Conservation (phyloP, 257 asterid genomes). For the Solanum pimpinellifolium region DNA sequence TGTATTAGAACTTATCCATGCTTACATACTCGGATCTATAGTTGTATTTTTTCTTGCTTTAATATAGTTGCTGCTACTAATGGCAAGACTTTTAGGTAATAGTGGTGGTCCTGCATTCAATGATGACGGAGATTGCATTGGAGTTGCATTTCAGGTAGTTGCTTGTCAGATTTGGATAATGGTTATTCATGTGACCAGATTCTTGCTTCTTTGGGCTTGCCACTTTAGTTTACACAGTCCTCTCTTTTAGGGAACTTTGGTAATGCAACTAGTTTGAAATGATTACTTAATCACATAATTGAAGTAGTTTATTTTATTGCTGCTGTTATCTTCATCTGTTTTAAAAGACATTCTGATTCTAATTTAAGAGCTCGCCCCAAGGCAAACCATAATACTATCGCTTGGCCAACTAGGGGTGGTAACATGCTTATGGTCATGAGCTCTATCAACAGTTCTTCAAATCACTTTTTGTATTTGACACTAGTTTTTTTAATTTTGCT, state of each 20-base stretch:
- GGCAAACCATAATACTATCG: background rate
- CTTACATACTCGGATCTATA: background rate
- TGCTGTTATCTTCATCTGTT: background rate
- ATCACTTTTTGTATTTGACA: background rate
- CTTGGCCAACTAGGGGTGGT: background rate
- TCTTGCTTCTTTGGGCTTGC: background rate
- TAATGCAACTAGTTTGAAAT: background rate
- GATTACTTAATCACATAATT: background rate
- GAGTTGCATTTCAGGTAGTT: constrained; percentile 94
- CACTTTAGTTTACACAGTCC: background rate
- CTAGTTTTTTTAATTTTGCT: background rate
- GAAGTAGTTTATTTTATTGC: background rate
- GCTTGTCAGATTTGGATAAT: constrained; percentile 8
- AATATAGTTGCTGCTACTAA: constrained; percentile 7
- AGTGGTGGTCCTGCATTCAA: constrained; percentile 99
- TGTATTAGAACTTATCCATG: background rate
- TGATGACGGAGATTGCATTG: constrained; percentile 91
- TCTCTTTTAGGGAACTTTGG: background rate
- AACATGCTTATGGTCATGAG: background rate
- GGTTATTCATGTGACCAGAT: background rate
- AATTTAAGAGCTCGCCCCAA: background rate
- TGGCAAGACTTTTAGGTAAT: constrained; percentile 47
- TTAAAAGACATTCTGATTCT: background rate
- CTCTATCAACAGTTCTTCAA: background rate
- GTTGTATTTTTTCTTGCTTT: background rate